Conservation (phyloP, 495 filamentous ascomycete genomes). For the Apiosordaria backusii region DNA sequence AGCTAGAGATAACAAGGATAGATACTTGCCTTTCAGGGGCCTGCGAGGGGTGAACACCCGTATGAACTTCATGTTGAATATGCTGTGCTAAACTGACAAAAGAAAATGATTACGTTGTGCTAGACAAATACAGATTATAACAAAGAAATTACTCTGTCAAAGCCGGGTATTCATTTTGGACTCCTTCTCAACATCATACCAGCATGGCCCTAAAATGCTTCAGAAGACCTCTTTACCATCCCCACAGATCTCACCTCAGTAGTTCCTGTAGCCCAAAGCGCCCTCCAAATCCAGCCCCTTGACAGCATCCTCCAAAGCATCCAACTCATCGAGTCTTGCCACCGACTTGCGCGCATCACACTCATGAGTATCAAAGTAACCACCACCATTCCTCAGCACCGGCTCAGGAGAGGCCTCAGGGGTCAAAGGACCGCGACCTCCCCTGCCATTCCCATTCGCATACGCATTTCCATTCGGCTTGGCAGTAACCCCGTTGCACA, state of each 20-base stretch:
- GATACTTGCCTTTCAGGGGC: too few species aligned
- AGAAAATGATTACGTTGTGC: background rate
- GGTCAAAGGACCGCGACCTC: conserved; percentile 11
- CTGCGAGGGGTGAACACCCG: too few species aligned
- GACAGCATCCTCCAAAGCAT: conserved; percentile 18
- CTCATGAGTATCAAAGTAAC: conserved; percentile 15
- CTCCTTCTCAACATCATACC: too few species aligned
- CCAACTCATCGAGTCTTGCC: conserved; percentile 18
- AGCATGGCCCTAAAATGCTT: too few species aligned
- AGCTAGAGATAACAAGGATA: background rate
- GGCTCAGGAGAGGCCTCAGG: conserved; percentile 30
- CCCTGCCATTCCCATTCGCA: conserved; percentile 5
- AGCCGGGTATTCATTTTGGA: background rate
- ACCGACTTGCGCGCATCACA: conserved; percentile 22
- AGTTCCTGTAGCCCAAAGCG: conserved; percentile 22
- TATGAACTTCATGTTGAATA: background rate
- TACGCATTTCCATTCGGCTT: conserved; percentile 10
- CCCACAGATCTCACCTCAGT: background rate
- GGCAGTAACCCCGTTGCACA: conserved; percentile 1
- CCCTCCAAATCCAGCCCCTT: conserved; percentile 28
- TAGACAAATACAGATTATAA: background rate
- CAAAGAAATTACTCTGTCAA: background rate
- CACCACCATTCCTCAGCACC: conserved; percentile 2
- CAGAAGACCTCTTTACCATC: too few species aligned
- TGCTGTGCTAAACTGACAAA: background rate